Percentiles rank a stretch among this genome's conserved stretches.
Conservation (phyloP, 1,139 yeast species). For the Magnusiomyces ingens region DNA sequence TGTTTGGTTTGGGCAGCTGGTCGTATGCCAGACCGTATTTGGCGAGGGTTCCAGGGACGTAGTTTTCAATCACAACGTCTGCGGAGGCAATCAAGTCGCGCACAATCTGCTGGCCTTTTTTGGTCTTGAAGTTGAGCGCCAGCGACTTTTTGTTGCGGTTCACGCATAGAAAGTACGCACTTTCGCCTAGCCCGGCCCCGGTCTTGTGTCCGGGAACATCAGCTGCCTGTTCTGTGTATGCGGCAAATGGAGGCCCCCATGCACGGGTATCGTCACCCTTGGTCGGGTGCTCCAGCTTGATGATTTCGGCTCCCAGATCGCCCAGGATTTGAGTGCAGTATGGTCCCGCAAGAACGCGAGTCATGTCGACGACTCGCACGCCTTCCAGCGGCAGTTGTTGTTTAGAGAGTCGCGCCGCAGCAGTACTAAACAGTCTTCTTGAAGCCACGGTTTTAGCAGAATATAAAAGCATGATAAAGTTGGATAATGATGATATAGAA, state of each 20-base stretch:
- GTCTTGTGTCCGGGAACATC: slow-evolving; percentile 12
- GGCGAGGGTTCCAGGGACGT: slow-evolving; percentile 36
- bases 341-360: slow-evolving; percentile 41
- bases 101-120: slow-evolving; percentile 32
- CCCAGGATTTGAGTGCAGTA: slow-evolving; percentile 38
- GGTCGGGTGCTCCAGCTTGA: slow-evolving; percentile 39
- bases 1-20: slow-evolving; percentile 21
- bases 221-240: slow-evolving; percentile 8
- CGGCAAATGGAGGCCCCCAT: slow-evolving; percentile 40
- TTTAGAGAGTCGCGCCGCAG: not conserved
- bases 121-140: slow-evolving; percentile 35
- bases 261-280: slow-evolving; percentile 41
- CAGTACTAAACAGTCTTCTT: no score
- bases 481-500: not conserved
- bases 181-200: slow-evolving; percentile 27
- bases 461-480: not conserved
- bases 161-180: slow-evolving; percentile 37
- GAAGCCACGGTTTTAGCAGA: no score
- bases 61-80: slow-evolving; percentile 40
- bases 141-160: slow-evolving; percentile 37
- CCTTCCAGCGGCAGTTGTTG: slow-evolving; percentile 31
- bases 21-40: slow-evolving; percentile 35
- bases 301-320: slow-evolving; percentile 39
- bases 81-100: slow-evolving; percentile 29
- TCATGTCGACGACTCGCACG: slow-evolving; percentile 35